A percentile compares a stretch with the other conserved stretches of the same genome.
Evolutionary conservation across 148 eudicot genomes (phyloP).

Genomic region (Amaranthus palmeri): DNA sequence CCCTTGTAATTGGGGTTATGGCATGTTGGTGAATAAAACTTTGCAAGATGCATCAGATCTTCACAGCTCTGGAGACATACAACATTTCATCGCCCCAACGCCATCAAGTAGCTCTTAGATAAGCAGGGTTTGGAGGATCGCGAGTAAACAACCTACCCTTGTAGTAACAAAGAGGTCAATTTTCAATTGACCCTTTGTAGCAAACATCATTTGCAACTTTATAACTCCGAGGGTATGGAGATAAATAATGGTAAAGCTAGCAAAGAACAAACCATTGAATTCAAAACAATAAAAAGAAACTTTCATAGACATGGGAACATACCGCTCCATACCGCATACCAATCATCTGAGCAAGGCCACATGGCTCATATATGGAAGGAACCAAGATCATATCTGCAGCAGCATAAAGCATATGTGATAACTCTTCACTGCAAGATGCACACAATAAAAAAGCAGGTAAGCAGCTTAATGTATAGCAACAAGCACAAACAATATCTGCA

Average conservation of each 20-base stretch:
- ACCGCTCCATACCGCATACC: conserved; percentile 96
- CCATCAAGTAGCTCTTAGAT: no score
- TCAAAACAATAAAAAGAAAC: background rate
- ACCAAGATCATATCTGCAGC: conserved; percentile 87
- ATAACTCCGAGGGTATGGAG: background rate
- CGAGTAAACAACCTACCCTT: no score
- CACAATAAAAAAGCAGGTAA: conserved; percentile 19
- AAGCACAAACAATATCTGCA: background rate
- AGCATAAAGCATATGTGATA: conserved; percentile 90
- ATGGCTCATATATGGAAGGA: conserved; percentile 87
- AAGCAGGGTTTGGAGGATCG: no score
- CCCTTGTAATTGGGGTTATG: no score
- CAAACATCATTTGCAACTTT: background rate
- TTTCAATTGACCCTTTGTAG: no score
- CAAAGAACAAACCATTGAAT: background rate
- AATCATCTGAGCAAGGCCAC: conserved; percentile 88
- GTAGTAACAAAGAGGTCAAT: no score
- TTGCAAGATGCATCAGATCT: background rate
- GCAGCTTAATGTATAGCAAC: background rate
- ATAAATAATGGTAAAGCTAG: background rate
- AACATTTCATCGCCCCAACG: no score
- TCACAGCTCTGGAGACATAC: background rate
- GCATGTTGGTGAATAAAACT: background rate
- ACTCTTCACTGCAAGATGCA: conserved; percentile 55
- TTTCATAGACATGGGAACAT: conserved; percentile 9